phyloP scores from a whole-genome alignment of 495 filamentous ascomycete species.

The Entonaema liquescens region DNA sequence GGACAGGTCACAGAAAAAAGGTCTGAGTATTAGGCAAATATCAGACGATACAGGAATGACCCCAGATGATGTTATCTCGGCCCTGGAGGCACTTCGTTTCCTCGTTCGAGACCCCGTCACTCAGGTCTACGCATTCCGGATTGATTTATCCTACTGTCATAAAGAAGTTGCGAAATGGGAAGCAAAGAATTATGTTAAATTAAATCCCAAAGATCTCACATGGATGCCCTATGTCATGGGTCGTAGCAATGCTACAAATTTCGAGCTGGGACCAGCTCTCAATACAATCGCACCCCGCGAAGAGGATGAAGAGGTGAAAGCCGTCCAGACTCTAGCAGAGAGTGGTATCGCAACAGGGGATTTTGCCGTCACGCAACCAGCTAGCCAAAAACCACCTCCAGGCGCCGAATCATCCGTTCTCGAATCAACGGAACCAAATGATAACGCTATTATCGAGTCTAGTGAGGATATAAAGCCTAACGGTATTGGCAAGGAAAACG shows the following conservation, averaged over 20 bases:
- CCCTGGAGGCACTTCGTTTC: conserved; percentile 85
- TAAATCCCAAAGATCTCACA: conserved; percentile 81
- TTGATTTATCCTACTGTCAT: conserved; percentile 82
- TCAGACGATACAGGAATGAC: conserved; percentile 95
- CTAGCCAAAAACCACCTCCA: conserved; percentile 20
- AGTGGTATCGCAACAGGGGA: conserved; percentile 48
- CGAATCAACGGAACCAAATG: conserved; percentile 56
- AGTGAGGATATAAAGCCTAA: conserved; percentile 43
- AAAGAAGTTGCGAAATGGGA: conserved; percentile 89
- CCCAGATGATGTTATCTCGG: conserved; percentile 93
- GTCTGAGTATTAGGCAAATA: conserved; percentile 77
- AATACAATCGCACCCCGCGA: conserved; percentile 89
- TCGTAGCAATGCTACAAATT: conserved; percentile 79
- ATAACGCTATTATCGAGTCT: conserved; percentile 43
- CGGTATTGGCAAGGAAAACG: conserved; percentile 40
- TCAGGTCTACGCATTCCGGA: conserved; percentile 83
- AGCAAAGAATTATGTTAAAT: conserved; percentile 81
- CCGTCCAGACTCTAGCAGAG: conserved; percentile 42
- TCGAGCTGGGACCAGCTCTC: conserved; percentile 81
- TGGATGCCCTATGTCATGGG: conserved; percentile 99
- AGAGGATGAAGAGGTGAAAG: conserved; percentile 66
- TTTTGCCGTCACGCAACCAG: conserved; percentile 35
- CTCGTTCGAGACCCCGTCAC: conserved; percentile 90
- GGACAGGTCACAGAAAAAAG: conserved; percentile 64
- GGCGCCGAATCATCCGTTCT: conserved; percentile 43